A percentile compares a stretch with the other conserved stretches of the same genome.
phyloP scores from a whole-genome alignment of 371 early-diverging fungal genomes.

The Furculomyces boomerangus region DNA sequence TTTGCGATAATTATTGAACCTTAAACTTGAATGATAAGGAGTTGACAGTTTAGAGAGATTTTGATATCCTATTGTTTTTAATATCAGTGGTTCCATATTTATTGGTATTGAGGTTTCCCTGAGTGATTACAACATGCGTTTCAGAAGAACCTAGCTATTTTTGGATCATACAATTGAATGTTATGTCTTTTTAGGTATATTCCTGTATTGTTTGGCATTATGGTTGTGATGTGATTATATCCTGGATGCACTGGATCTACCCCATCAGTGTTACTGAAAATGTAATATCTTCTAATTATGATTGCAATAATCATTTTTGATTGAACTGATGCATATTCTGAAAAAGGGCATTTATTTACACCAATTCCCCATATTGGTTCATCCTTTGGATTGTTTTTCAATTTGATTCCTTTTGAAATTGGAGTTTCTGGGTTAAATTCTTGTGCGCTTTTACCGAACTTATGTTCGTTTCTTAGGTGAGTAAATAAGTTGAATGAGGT shows the following conservation, averaged over 20 bases:
- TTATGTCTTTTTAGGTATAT: neutral
- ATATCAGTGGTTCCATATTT: too few relatives aligned
- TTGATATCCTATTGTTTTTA: too few relatives aligned
- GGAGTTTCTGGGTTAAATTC: neutral
- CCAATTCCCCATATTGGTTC: too few relatives aligned
- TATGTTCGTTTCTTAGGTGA: neutral
- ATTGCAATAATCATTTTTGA: neutral
- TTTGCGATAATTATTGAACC: too few relatives aligned
- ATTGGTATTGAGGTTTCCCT: too few relatives aligned
- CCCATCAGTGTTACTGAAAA: neutral
- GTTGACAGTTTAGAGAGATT: too few relatives aligned
- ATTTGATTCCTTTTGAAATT: neutral
- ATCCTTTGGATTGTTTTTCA: neutral
- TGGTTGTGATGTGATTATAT: neutral
- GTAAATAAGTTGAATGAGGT: neutral
- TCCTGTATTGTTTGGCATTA: neutral
- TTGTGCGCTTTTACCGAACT: neutral
- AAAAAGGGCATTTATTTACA: neutral
- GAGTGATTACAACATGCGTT: too few relatives aligned
- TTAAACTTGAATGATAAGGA: too few relatives aligned
- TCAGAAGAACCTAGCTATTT: too few relatives aligned
- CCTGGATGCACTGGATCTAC: neutral
- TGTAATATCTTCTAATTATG: neutral
- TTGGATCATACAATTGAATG: too few relatives aligned
- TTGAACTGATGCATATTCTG: neutral